These are phyloP conservation scores for Eruca vesicaria DNA, from an alignment of 441 rosid genomes.

Conservation along the genomic window DNA sequence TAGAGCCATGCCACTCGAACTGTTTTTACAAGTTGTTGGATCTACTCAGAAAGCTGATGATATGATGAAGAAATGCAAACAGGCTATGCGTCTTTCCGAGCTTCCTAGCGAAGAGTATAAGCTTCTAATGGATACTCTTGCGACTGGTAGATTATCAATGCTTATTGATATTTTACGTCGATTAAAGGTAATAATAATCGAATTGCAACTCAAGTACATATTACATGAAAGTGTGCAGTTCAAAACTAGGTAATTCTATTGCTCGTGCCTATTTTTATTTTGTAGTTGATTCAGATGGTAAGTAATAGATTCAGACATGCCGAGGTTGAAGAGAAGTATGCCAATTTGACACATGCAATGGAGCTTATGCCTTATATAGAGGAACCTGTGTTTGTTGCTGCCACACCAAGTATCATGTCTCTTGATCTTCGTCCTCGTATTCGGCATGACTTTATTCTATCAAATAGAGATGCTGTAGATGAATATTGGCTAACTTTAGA, in stretches of 20 bases:
- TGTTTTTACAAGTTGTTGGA: slow-evolving; percentile 88
- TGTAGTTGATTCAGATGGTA: slow-evolving; percentile 82
- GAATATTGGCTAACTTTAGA: slow-evolving; percentile 97
- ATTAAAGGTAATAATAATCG: slow-evolving; percentile 67
- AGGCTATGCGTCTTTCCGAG: slow-evolving; percentile 68
- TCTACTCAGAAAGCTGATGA: slow-evolving; percentile 64
- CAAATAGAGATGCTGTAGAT: slow-evolving; percentile 76
- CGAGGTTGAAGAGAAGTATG: slow-evolving; percentile 51
- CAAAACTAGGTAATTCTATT: not conserved
- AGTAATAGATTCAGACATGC: slow-evolving; percentile 50
- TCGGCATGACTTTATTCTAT: slow-evolving; percentile 86
- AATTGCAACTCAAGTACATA: not conserved
- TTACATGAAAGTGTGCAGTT: not conserved
- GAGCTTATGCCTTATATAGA: slow-evolving; percentile 95
- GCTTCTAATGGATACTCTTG: slow-evolving; percentile 73
- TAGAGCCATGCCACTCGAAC: slow-evolving; percentile 78
- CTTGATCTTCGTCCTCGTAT: slow-evolving; percentile 92
- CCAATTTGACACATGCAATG: slow-evolving; percentile 71
- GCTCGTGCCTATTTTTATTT: slow-evolving; percentile 9
- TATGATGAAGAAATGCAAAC: slow-evolving; percentile 79
- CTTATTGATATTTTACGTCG: slow-evolving; percentile 82
- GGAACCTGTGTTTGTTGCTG: slow-evolving; percentile 66
- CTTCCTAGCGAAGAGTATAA: slow-evolving; percentile 73
- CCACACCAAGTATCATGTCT: slow-evolving; percentile 51
- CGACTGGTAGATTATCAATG: slow-evolving; percentile 80